Evolutionary conservation across 75 land plant genomes (phyloP), one percentile per base, ranked within the genome.

Genomic region (Picea glauca): DNA sequence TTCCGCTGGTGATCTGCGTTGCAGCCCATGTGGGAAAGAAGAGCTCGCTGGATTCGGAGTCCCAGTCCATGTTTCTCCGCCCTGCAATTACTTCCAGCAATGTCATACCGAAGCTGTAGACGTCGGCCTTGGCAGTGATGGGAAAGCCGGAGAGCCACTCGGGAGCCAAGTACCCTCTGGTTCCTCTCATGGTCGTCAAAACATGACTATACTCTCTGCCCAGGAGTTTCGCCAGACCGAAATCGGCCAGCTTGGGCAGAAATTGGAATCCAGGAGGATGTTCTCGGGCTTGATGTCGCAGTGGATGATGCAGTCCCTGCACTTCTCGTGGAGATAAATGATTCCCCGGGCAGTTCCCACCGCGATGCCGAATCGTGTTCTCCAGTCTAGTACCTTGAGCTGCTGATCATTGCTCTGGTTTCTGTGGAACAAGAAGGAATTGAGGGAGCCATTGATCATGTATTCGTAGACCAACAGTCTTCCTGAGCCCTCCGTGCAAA

Each of bases 401-500:
- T 70, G 13, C 50, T 30, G 8, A 6, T 30, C 7, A 14, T 26
- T 5, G 4, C 64, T 56, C 3, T n/a, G 6, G 46, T 4, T 13
- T 32, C 20, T 30, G 21, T 77, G 32, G 76, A 84, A 84, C 15
- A 84, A 58, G 35, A 67, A 61, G 56, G 59, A 56, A 58, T 76
- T 77, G 3, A 84, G 78, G 12, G 85, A 84, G 12, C 85, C 81
- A 31, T 70, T 80, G 31, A 26, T 6, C 74, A 80, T 62, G 57
- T 77, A 80, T 76, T 86, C 88, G 35, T 86, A 86, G 56, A 86
- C 74, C 11, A 86, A 75, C 21, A 86, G 67, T 13, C 79, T 77
- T 18, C 31, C 15, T n/a, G 68, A 46, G 17, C 21, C 21, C 33
- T 83, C 83, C 6, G 83, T 78, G 38, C 88, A 83, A 21, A 83